Evolutionary conservation across 768 basidiomycete species (phyloP).

Genomic region (Sistotremastrum suecicum): DNA sequence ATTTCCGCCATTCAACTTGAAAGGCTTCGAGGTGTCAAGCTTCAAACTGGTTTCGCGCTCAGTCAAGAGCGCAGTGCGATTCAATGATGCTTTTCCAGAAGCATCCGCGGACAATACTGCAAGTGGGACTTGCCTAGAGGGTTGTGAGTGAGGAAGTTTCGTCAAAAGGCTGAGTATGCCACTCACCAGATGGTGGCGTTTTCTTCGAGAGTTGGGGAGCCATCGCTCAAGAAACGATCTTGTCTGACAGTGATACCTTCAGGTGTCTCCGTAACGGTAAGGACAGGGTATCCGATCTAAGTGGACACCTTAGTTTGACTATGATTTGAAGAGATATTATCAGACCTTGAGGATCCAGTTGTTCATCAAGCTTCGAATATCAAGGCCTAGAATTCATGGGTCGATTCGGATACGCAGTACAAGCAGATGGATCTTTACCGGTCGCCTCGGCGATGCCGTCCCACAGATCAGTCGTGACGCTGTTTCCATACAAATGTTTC

Average conservation of each 20-base stretch:
- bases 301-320: not conserved
- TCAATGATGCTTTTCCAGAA: constrained; percentile 40
- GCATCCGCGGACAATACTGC: constrained; percentile 49
- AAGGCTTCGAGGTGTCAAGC: constrained; percentile 62
- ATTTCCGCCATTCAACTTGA: constrained; percentile 86
- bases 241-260: constrained; percentile 70
- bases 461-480: constrained; percentile 78
- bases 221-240: constrained; percentile 85
- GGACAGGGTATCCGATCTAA: constrained; percentile 74
- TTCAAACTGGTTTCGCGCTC: constrained; percentile 53
- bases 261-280: constrained; percentile 67
- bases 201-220: constrained; percentile 62
- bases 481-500: constrained; percentile 73
- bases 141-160: too few relatives aligned
- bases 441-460: constrained; percentile 67
- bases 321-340: not conserved
- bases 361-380: constrained; percentile 73
- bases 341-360: constrained; percentile 77
- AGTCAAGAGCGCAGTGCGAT: constrained; percentile 50
- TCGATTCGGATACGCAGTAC: not conserved
- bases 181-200: constrained; percentile 77
- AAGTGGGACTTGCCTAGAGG: constrained; percentile 64
- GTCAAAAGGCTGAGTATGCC: not conserved
- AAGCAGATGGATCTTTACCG: constrained; percentile 19
- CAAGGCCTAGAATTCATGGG: constrained; percentile 27